Percentiles rank a stretch among this genome's conserved stretches.
Evolutionary conservation across 768 basidiomycete genomes (phyloP).

Genomic region (Leccinum variicolor): DNA sequence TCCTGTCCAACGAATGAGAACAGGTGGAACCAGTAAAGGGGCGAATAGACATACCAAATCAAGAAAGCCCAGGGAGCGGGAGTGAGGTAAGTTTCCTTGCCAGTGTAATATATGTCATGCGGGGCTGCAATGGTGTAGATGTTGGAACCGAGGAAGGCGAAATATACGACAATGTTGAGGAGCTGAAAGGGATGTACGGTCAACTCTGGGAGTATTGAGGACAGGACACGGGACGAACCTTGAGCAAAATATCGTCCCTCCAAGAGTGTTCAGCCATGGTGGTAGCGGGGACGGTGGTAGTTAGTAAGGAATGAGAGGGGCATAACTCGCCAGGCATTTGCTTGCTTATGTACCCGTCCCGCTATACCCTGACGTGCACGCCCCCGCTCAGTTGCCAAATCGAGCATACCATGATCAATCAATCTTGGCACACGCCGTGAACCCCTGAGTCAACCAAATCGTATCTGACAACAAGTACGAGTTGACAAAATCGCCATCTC

Average conservation of each 20-base stretch:
- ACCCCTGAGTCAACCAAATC: background rate
- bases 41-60: conserved; percentile 60
- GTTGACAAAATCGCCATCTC: background rate
- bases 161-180: conserved; percentile 78
- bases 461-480: background rate
- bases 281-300: conserved; percentile 2
- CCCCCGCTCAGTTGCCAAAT: conserved; percentile 10
- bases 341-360: conserved; percentile 30
- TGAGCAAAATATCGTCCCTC: conserved; percentile 81
- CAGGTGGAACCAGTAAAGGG: background rate
- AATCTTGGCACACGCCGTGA: background rate
- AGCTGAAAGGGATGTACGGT: conserved; percentile 39
- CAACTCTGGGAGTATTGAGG: background rate
- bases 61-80: conserved; percentile 93
- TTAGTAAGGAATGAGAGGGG: conserved; percentile 20
- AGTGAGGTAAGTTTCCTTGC: conserved; percentile 89
- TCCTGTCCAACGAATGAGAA: conserved; percentile 43
- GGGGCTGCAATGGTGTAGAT: conserved; percentile 82
- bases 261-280: conserved; percentile 55
- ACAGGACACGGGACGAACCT: conserved; percentile 40
- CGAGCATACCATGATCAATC: background rate
- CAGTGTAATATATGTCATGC: conserved; percentile 62
- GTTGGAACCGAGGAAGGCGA: conserved; percentile 87
- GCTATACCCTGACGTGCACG: conserved; percentile 21
- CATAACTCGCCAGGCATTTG: conserved; percentile 1